Evolutionary conservation across 2,329 filamentous ascomycete genomes (phyloP).

Genomic region (Xylariaceae sp.): DNA sequence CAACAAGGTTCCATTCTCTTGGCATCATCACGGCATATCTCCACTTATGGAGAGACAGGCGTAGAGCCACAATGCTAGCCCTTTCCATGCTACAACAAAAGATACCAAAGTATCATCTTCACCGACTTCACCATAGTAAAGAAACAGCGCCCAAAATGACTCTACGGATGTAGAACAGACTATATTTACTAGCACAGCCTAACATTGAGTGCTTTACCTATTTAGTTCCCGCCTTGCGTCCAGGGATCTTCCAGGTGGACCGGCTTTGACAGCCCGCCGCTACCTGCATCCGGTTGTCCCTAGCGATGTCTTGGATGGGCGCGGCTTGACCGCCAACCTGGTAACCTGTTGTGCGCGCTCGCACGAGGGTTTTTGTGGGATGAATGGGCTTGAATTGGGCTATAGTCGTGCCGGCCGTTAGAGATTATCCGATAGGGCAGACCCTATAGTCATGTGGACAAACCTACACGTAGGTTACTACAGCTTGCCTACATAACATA

Average conservation of each 20-base stretch:
- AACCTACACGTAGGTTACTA: conserved; percentile 29
- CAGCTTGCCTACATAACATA: conserved; percentile 21
- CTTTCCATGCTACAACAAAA: too few relatives aligned
- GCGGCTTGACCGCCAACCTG: conserved; percentile 3
- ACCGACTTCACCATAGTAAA: too few relatives aligned
- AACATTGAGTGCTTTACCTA: conserved; percentile 2
- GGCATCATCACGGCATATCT: neutral
- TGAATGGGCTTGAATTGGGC: too few relatives aligned
- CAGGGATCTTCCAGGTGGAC: conserved; percentile 21
- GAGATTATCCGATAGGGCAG: neutral
- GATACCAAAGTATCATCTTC: too few relatives aligned
- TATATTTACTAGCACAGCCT: neutral
- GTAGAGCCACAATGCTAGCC: too few relatives aligned
- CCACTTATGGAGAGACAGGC: too few relatives aligned
- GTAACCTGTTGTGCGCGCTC: conserved; percentile 2
- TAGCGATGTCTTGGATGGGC: too few relatives aligned
- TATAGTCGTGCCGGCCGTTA: neutral
- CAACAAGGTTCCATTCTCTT: too few relatives aligned
- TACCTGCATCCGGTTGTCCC: too few relatives aligned
- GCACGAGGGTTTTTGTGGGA: too few relatives aligned
- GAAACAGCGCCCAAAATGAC: too few relatives aligned
- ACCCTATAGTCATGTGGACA: conserved; percentile 26
- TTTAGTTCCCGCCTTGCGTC: conserved; percentile 20
- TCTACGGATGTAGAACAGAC: conserved; percentile 5
- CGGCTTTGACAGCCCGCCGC: neutral